A percentile compares a stretch with the other conserved stretches of the same genome.
These are phyloP conservation scores for Prunus persica DNA, from an alignment of 306 rosid species.

Conservation along the genomic window DNA sequence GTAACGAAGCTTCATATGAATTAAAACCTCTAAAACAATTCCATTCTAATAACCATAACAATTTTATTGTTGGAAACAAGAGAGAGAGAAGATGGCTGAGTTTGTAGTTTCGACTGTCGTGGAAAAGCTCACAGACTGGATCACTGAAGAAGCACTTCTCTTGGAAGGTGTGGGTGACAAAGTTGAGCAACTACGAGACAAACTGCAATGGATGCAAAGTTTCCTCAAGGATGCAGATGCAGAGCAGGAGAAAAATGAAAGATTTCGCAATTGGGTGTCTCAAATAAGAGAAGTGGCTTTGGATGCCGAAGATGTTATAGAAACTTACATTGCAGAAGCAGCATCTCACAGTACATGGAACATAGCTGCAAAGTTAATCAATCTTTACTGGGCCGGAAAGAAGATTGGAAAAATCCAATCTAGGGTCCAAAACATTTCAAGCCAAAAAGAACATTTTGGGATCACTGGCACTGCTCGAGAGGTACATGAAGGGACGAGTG, in stretches of 20 bases:
- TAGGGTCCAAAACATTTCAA: background rate
- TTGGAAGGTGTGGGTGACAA: background rate
- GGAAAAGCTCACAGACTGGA: background rate
- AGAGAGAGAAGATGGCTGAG: background rate
- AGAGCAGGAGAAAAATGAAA: constrained; percentile 32
- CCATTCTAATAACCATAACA: no score
- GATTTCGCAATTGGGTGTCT: constrained; percentile 34
- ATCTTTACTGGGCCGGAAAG: constrained; percentile 4
- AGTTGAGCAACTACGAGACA: constrained; percentile 28
- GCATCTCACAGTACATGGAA: constrained; percentile 3
- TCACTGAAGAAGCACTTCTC: constrained; percentile 1
- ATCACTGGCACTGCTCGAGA: background rate
- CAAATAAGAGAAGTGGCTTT: constrained; percentile 41
- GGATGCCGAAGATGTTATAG: constrained; percentile 35
- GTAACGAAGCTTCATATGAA: no score
- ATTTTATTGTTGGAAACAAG: background rate
- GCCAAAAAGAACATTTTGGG: background rate
- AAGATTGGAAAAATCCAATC: background rate
- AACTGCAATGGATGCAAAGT: constrained; percentile 38
- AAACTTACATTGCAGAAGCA: constrained; percentile 28
- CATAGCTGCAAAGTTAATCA: constrained; percentile 29
- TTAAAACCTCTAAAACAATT: no score
- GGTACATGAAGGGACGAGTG: background rate
- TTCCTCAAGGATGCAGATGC: constrained; percentile 46
- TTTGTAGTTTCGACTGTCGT: background rate